Base-by-base conservation (phyloP, 2,329 filamentous ascomycete species). In the Acrocalymma vagum region DNA sequence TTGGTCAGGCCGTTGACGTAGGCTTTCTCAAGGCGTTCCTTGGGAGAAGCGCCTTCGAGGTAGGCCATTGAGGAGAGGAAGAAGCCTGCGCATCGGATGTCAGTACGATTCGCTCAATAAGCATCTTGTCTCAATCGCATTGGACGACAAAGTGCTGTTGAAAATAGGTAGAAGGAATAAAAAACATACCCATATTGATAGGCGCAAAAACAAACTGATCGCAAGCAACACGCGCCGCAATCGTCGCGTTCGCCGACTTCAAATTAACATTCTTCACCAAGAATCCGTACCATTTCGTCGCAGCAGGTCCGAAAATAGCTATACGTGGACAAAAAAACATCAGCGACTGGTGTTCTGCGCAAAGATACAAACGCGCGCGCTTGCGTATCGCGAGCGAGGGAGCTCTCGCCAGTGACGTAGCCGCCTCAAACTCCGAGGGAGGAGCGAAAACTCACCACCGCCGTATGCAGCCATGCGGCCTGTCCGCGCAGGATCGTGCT, bases 121-220 rank as follows among this genome's bases (percentile, higher is more conserved):
- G 13, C 7, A 26, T 18, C 26, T 3, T 9, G 10, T 6, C 2
- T 17, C 13, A 28, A 9, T 10, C n/a, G 9, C 3, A 14, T 4
- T 7, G 17, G 11, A 18, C 16, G 5, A 10, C 14, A 16, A 5
- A 29, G 9, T 9, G 25, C 20, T 7, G 22, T 10, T 11, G 25
- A 11, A n/a, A 8, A 16, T 10, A 16, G 26, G 25, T 11, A 28
- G 20, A 22, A n/a, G 25, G 21, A 10, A 14, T 17, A 2, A 21
- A 16, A 20, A 83, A 45, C 38, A 10, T 20, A 52, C 53, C 84
- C 68, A 96, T 84, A 70, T 95, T 89, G 58, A 82, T 78, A n/a
- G 90, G 88, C 24, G 91, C 89, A 72, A 96, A 96, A 34, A 94
- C 55, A 29, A 83, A 74, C 75, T 96, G 92, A 74, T 96, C 92